phyloP scores from a whole-genome alignment of 2,329 filamentous ascomycete genomes.

The Thielaviopsis musarum region DNA sequence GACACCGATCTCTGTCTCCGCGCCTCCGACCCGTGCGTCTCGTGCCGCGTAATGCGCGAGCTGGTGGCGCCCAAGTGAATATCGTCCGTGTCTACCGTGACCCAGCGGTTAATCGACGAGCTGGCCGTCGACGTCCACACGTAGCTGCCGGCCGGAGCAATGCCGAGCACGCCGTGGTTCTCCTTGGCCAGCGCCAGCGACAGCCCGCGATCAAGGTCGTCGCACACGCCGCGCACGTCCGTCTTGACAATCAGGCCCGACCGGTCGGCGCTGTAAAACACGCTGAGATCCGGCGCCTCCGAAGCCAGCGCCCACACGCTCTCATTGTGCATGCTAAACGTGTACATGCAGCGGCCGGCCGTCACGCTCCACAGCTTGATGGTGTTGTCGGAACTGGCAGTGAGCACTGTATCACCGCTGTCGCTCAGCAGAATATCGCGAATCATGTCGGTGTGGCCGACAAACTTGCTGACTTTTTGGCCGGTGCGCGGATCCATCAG shows the following conservation, averaged over 20 bases:
- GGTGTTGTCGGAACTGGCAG: conserved; percentile 87
- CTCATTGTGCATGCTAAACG: conserved; percentile 96
- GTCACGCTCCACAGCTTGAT: conserved; percentile 97
- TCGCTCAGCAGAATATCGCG: conserved; percentile 80
- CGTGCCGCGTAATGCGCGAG: too few relatives aligned
- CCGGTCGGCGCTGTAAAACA: conserved; percentile 91
- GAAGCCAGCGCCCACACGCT: conserved; percentile 95
- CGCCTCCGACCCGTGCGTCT: too few relatives aligned
- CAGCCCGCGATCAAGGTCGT: conserved; percentile 63
- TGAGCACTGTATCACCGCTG: conserved; percentile 79
- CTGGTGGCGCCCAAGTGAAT: conserved; percentile 38
- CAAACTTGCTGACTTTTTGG: conserved; percentile 85
- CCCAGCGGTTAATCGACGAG: conserved; percentile 86
- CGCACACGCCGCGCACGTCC: conserved; percentile 57
- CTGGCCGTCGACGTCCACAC: conserved; percentile 83
- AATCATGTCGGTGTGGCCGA: conserved; percentile 90
- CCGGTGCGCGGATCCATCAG: conserved; percentile 84
- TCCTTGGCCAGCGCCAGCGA: conserved; percentile 87
- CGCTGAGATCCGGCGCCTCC: conserved; percentile 63
- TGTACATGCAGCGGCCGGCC: conserved; percentile 91
- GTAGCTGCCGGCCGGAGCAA: conserved; percentile 53
- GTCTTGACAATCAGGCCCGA: conserved; percentile 93
- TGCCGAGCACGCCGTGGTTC: conserved; percentile 60
- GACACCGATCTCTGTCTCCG: conserved; percentile 4
- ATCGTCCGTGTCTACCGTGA: conserved; percentile 65